Conservation (phyloP, 83 land plant species). For the Picea abies region DNA sequence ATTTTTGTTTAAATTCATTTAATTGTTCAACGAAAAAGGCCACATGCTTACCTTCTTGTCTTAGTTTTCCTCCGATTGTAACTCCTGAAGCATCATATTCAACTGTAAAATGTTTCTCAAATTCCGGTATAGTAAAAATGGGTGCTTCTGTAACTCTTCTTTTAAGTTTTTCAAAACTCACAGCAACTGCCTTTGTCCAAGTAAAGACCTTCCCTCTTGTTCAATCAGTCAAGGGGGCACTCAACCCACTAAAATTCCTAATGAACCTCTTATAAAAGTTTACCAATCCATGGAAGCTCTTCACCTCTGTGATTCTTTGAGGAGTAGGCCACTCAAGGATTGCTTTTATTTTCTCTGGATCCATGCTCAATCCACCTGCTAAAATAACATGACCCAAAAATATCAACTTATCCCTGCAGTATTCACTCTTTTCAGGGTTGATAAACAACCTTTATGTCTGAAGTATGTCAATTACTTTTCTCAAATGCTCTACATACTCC, state of each 20-base stretch:
- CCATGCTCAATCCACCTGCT: conserved; percentile 2
- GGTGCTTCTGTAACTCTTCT: conserved; percentile 6
- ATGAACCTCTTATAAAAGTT: conserved; percentile 22
- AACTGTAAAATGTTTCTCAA: not conserved
- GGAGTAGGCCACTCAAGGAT: conserved; percentile 13
- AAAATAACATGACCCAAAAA: conserved; percentile 18
- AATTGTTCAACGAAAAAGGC: not conserved
- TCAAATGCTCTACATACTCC: not conserved
- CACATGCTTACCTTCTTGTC: not conserved
- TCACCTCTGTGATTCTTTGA: not conserved
- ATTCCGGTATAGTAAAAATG: not conserved
- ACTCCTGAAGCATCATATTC: conserved; percentile 15
- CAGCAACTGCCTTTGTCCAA: not conserved
- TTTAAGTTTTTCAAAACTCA: not conserved
- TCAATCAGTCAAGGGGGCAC: conserved; percentile 1
- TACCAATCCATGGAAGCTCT: conserved; percentile 20
- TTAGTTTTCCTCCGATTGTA: not conserved
- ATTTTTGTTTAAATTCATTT: not conserved
- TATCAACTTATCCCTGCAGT: not conserved
- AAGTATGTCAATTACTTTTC: not conserved
- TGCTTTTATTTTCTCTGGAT: conserved; percentile 13
- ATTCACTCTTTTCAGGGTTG: conserved; percentile 12
- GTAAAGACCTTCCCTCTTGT: not conserved
- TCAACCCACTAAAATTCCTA: not conserved
- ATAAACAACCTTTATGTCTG: not conserved